Percentiles rank a stretch among this genome's conserved stretches.
Conservation (phyloP, 1,139 yeast genomes). For the Pneumocystis wakefieldiae region DNA sequence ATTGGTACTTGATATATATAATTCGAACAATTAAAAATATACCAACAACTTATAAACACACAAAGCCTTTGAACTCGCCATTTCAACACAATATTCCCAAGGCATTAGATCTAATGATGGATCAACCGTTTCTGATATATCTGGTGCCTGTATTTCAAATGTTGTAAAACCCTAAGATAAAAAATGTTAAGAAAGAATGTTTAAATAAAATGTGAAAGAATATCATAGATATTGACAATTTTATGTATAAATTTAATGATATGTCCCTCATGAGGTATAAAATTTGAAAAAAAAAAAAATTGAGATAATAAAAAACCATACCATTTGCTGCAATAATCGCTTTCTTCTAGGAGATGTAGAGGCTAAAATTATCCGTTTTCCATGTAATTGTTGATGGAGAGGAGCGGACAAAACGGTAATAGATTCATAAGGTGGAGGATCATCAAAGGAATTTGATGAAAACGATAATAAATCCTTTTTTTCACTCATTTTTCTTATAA, state of each 20-base stretch:
- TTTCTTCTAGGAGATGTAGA: slow-evolving; percentile 71
- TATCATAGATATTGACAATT: too few species aligned
- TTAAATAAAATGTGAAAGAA: too few species aligned
- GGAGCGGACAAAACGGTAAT: slow-evolving; percentile 11
- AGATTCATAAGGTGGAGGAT: background rate
- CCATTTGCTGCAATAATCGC: slow-evolving; percentile 48
- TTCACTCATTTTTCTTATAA: too few species aligned
- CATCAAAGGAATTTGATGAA: background rate
- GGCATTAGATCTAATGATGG: slow-evolving; percentile 26
- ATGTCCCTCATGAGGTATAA: background rate
- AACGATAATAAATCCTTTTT: too few species aligned
- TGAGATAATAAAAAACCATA: background rate
- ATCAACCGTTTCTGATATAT: slow-evolving; percentile 59
- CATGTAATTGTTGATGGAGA: slow-evolving; percentile 14
- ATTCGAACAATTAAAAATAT: slow-evolving; percentile 7
- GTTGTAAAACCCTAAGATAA: slow-evolving; percentile 33
- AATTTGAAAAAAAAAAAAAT: background rate
- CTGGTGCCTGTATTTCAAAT: slow-evolving; percentile 37
- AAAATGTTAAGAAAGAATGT: background rate
- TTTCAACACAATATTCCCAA: slow-evolving; percentile 50
- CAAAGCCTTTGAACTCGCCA: slow-evolving; percentile 50
- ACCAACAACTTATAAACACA: slow-evolving; percentile 39
- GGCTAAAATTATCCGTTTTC: slow-evolving; percentile 43
- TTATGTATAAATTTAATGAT: too few species aligned
- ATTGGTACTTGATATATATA: background rate